Conservation (phyloP, 2,329 filamentous ascomycete genomes). For the Blumeria hordei region DNA sequence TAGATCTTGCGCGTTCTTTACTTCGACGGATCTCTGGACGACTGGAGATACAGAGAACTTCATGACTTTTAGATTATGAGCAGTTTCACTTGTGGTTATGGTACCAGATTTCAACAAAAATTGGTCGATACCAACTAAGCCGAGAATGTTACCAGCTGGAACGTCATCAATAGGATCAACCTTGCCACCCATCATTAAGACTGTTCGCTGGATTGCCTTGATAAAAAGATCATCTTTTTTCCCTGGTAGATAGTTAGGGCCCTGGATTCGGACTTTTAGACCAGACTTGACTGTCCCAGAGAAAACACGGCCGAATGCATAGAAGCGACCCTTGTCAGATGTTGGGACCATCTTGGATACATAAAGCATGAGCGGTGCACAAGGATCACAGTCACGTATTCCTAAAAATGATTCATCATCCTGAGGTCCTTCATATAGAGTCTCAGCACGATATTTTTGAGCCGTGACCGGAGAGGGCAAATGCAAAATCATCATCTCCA, state of each 20-base stretch:
- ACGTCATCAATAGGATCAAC: constrained; percentile 98
- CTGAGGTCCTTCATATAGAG: constrained; percentile 87
- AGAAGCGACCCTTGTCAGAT: constrained; percentile 99
- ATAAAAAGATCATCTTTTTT: constrained; percentile 98
- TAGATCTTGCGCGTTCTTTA: constrained; percentile 99
- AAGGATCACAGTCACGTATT: constrained; percentile 96
- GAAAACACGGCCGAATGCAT: constrained; percentile 99
- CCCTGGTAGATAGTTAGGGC: constrained; percentile 92
- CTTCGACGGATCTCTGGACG: constrained; percentile 93
- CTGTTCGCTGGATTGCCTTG: constrained; percentile 98
- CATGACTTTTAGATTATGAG: constrained; percentile 99
- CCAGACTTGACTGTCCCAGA: constrained; percentile 92
- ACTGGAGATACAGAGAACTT: constrained; percentile 99
- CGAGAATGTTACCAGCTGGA: constrained; percentile 98
- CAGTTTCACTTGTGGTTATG: constrained; percentile 85
- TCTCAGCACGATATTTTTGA: constrained; percentile 95
- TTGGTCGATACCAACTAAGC: constrained; percentile 98
- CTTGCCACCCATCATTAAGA: constrained; percentile 99
- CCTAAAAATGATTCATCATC: constrained; percentile 85
- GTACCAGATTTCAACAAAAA: constrained; percentile 99
- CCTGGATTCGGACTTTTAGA: constrained; percentile 99
- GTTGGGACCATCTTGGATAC: constrained; percentile 99
- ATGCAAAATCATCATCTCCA: constrained; percentile 99
- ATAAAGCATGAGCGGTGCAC: constrained; percentile 98
- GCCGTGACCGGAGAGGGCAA: constrained; percentile 87